phyloP scores from a whole-genome alignment of 139 green algal species.

The Medakamo hakoo region DNA sequence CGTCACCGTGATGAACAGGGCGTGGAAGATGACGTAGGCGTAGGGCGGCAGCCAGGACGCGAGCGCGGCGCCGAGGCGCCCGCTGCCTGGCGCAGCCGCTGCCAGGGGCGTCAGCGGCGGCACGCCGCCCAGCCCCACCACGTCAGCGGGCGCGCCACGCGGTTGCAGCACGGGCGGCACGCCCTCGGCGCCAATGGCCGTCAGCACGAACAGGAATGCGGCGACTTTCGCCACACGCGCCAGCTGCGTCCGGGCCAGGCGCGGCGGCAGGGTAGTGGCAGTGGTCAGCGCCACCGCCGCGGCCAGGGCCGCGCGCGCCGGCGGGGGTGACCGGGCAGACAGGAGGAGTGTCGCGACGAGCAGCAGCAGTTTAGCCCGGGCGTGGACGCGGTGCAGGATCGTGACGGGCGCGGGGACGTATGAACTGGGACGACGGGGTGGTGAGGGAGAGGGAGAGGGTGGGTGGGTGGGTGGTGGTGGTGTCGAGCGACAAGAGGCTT shows the following conservation, averaged over 20 bases:
- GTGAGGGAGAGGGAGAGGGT: not conserved
- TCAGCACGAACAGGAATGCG: constrained; percentile 38
- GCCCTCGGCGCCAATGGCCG: constrained; percentile 34
- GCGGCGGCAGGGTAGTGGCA: constrained; percentile 23
- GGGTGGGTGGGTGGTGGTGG: not conserved
- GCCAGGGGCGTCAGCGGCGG: constrained; percentile 7
- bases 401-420: constrained; percentile 38
- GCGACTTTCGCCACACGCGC: constrained; percentile 32
- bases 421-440: constrained; percentile 20
- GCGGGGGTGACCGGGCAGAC: constrained; percentile 27
- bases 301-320: constrained; percentile 21
- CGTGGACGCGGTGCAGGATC: constrained; percentile 39
- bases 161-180: constrained; percentile 44
- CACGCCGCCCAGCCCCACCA: constrained; percentile 22
- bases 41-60: constrained; percentile 20
- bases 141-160: constrained; percentile 10
- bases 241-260: constrained; percentile 47
- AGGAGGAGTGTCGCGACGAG: constrained; percentile 48
- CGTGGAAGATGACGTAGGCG: constrained; percentile 49
- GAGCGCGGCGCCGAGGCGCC: too few relatives aligned
- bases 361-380: constrained; percentile 29
- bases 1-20: constrained; percentile 52
- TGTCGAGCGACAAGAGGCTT: too few relatives aligned
- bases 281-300: constrained; percentile 20
- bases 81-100: too few relatives aligned